These are phyloP conservation scores for Mycena leptocephala DNA, from an alignment of 768 basidiomycete species.

Conservation along the genomic window DNA sequence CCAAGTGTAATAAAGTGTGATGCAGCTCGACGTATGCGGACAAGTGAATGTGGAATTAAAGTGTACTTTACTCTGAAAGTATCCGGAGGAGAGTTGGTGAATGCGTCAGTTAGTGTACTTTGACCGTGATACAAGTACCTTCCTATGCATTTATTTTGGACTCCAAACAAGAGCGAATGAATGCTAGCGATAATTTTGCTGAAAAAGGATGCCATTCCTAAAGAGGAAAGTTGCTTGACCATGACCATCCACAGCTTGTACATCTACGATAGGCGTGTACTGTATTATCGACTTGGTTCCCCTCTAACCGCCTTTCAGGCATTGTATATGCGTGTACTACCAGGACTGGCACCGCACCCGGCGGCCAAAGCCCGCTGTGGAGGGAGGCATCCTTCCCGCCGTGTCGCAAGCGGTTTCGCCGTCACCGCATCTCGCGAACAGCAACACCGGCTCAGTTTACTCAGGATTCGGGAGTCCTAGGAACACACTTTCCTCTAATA, in stretches of 20 bases:
- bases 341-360: slow-evolving; percentile 94
- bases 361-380: slow-evolving; percentile 79
- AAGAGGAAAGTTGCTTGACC: slow-evolving; percentile 22
- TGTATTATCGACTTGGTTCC: slow-evolving; percentile 9
- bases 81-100: not conserved
- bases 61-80: not conserved
- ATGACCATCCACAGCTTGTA: slow-evolving; percentile 96
- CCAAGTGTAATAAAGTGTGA: slow-evolving; percentile 47
- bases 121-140: not conserved
- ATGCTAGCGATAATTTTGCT: not conserved
- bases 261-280: slow-evolving; percentile 88
- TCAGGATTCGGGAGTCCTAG: slow-evolving; percentile 71
- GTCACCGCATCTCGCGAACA: slow-evolving; percentile 48
- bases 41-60: not conserved
- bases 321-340: slow-evolving; percentile 95
- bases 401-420: slow-evolving; percentile 81
- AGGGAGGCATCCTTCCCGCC: slow-evolving; percentile 83
- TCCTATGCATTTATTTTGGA: not conserved
- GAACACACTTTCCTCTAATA: slow-evolving; percentile 75
- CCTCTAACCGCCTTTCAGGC: slow-evolving; percentile 62
- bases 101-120: not conserved
- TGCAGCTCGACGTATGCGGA: slow-evolving; percentile 34
- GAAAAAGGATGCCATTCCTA: not conserved
- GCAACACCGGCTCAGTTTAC: slow-evolving; percentile 41
- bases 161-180: not conserved